These are phyloP conservation scores for Oidium heveae DNA, from an alignment of 2,329 filamentous ascomycete genomes.

Conservation along the genomic window DNA sequence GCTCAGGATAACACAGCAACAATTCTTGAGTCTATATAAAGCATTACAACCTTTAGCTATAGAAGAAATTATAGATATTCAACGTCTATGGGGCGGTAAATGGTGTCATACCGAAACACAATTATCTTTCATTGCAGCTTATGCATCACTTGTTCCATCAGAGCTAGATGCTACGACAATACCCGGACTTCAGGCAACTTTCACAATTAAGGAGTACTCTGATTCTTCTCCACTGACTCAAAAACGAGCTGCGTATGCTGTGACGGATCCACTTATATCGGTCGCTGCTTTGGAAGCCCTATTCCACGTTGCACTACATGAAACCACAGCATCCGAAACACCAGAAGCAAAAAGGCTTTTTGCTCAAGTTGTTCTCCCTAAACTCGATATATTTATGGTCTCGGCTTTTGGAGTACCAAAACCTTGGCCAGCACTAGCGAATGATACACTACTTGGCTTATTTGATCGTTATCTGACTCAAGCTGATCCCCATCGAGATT, in stretches of 20 bases:
- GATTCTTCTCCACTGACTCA: constrained; percentile 33
- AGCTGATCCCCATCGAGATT: constrained; percentile 52
- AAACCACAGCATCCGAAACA: constrained; percentile 33
- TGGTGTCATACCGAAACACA: constrained; percentile 79
- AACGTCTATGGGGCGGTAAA: constrained; percentile 65
- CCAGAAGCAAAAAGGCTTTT: constrained; percentile 39
- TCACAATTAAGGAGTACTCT: constrained; percentile 38
- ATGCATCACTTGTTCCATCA: constrained; percentile 47
- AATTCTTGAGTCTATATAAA: constrained; percentile 63
- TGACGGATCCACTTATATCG: constrained; percentile 71
- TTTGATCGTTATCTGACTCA: constrained; percentile 70
- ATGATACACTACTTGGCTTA: constrained; percentile 49
- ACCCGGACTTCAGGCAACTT: constrained; percentile 54
- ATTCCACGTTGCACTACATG: constrained; percentile 37
- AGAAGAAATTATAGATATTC: constrained; percentile 49
- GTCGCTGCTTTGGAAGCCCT: constrained; percentile 54
- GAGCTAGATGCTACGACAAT: constrained; percentile 69
- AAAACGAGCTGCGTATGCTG: constrained; percentile 36
- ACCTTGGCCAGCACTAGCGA: constrained; percentile 50
- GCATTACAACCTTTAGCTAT: constrained; percentile 50
- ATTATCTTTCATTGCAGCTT: constrained; percentile 78
- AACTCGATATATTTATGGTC: constrained; percentile 55
- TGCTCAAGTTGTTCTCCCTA: constrained; percentile 42
- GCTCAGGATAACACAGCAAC: constrained; percentile 47
- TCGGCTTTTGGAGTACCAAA: constrained; percentile 55